Evolutionary conservation across 2,329 filamentous ascomycete genomes (phyloP), one percentile per base, ranked within the genome.

Genomic region (Talaromyces sp.): DNA sequence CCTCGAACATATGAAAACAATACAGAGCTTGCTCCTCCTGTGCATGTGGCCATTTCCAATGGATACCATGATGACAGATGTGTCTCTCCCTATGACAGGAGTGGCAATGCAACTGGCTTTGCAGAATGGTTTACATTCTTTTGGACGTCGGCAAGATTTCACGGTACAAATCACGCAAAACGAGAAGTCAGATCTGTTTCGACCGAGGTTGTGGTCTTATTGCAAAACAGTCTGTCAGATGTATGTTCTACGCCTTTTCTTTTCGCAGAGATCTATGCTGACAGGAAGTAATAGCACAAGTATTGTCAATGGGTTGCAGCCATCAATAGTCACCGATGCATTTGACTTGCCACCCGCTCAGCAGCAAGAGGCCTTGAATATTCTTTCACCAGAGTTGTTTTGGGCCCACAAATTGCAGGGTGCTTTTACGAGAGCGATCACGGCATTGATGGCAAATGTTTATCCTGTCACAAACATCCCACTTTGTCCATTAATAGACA

Each of bases 121-220:
- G 12, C 52, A 54, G 17, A 54, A 54, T 54, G 52, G 52, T 7
- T 6, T 54, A 12, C 52, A 54, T 38, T 54, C 31, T n/a, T 54
- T 54, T 32, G 52, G 52, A 14, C 52, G 52, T n/a, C 12, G 52
- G 52, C 52, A 54, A 32, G 52, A 54, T 54, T 54, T 54, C 21
- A 54, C 31, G 2, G 31, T 29, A 2, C 52, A 54, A 10, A 54
- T 54, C 9, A n/a, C 29, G 11, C 52, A 54, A 19, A 54, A 54
- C 35, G 52, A 54, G 5, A 54, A 31, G 17, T 14, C 24, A 14
- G 52, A 54, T 24, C 14, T 54, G 4, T 54, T 54, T 21, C 29
- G 52, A 32, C 52, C 52, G 4, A 54, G 52, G 52, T 9, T 54
- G n/a, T 54, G 52, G 52, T 54, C 52, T 19, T 11, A 54, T 32